Evolutionary conservation across 768 basidiomycete species (phyloP), one percentile per base, ranked within the genome.

Genomic region (Lepiota brunneoincarnata): DNA sequence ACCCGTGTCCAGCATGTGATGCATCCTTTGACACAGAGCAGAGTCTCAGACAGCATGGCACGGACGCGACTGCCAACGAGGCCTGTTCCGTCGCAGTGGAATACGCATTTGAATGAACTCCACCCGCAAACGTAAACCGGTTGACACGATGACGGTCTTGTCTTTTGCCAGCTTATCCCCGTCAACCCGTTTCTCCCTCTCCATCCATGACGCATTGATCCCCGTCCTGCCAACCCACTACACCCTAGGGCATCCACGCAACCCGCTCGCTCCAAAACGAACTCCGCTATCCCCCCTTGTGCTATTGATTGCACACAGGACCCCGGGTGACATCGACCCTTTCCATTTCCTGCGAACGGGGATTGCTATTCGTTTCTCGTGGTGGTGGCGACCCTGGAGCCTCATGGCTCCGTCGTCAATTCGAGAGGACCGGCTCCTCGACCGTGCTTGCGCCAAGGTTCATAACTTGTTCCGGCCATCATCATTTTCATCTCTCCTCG

Each of bases 1-100:
- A 84, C 63, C 77, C 86, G 2, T 91, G 88, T 74, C 80, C 89
- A 23, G 89, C 88, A 7, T 91, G 88, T 64, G 87, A 91, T 62
- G 73, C 81, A 20, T 78, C 73, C 57, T 90, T 91, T 64, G 67
- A 77, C 44, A 79, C 83, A 9, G 75, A 67, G n/a, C 76, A 83
- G 50, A 70, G 76, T 60, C 77, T 91, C 11, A 77, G 77, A 49
- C 79, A 78, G 58, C 88, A 91, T 62, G 87, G 83, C 18, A 71
- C 63, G 37, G 70, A 75, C n/a, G 69, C 76, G 9, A 66, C 72
- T 24, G 71, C 75, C n/a, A 80, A 79, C 63, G 86, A 88, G 63
- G 89, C 88, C 6, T 91, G 89, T 63, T 79, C 77, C 54, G 78
- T 78, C 48, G 88, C 88, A 10, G 88, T 89, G 63, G 82, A 84